Percentiles rank a stretch among this genome's conserved stretches.
Conservation (phyloP, 345 rosid species). For the Salix arbutifolia region DNA sequence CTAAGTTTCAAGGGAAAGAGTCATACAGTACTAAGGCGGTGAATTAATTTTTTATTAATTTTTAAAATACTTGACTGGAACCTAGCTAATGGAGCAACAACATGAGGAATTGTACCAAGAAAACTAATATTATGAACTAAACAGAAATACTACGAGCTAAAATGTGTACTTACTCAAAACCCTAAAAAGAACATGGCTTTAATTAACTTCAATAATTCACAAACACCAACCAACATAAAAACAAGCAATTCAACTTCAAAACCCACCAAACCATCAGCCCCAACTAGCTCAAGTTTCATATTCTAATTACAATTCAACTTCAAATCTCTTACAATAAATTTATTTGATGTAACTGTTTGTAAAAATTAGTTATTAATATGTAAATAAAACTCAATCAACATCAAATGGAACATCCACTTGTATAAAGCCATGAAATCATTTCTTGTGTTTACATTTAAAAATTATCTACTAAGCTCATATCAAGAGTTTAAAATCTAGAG, state of each 20-base stretch:
- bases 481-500: too few relatives aligned
- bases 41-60: too few relatives aligned
- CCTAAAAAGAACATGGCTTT: conserved; percentile 1
- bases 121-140: not conserved
- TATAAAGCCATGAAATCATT: too few relatives aligned
- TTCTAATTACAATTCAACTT: not conserved
- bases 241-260: not conserved
- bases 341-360: too few relatives aligned
- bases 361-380: too few relatives aligned
- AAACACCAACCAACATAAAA: not conserved
- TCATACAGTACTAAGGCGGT: too few relatives aligned
- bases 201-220: not conserved
- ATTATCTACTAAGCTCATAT: too few relatives aligned
- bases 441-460: too few relatives aligned
- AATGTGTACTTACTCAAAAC: not conserved
- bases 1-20: too few relatives aligned
- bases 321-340: too few relatives aligned
- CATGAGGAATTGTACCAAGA: not conserved
- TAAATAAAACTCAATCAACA: too few relatives aligned
- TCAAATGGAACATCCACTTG: too few relatives aligned
- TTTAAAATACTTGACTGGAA: not conserved
- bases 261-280: not conserved
- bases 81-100: not conserved
- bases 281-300: not conserved
- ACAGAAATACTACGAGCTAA: not conserved